phyloP scores from a whole-genome alignment of 2,329 filamentous ascomycete species.

The Nemania sp. region DNA sequence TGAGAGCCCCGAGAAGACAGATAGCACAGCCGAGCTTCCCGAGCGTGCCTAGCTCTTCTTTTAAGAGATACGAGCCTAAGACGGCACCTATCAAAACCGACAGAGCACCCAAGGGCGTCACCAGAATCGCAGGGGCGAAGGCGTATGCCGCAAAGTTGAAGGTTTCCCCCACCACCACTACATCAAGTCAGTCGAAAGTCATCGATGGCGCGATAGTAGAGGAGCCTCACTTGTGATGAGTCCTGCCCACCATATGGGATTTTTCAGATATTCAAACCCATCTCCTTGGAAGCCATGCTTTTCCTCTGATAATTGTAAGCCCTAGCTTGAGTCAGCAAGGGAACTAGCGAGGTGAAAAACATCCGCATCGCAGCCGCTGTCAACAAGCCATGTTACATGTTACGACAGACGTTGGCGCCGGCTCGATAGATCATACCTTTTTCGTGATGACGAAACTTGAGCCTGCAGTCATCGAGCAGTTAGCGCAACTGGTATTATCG shows the following conservation, averaged over 20 bases:
- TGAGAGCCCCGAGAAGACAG: slow-evolving; percentile 92
- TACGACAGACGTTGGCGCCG: slow-evolving; percentile 3
- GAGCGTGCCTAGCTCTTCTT: slow-evolving; percentile 85
- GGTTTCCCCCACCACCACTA: slow-evolving; percentile 90
- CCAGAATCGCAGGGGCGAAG: slow-evolving; percentile 97
- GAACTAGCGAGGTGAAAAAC: background rate
- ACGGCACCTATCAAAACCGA: slow-evolving; percentile 95
- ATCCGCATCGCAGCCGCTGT: background rate
- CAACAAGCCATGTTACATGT: background rate
- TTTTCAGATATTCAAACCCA: slow-evolving; percentile 90
- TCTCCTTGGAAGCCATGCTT: slow-evolving; percentile 96
- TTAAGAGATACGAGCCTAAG: slow-evolving; percentile 89
- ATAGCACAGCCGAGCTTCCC: slow-evolving; percentile 95
- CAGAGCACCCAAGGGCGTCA: slow-evolving; percentile 90
- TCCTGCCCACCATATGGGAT: slow-evolving; percentile 96
- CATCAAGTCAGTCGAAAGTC: slow-evolving; percentile 8
- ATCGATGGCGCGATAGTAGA: slow-evolving; percentile 18
- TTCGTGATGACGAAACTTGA: slow-evolving; percentile 99
- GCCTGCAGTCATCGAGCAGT: slow-evolving; percentile 54
- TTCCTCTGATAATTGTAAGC: slow-evolving; percentile 87
- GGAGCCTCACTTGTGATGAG: slow-evolving; percentile 76
- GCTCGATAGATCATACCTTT: slow-evolving; percentile 67
- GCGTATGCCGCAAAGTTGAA: slow-evolving; percentile 99
- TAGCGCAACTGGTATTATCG: slow-evolving; percentile 14
- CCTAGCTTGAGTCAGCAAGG: slow-evolving; percentile 53